Evolutionary conservation across 305 asterid species (phyloP), one percentile per base, ranked within the genome.

Genomic region (Plantago coronopus): DNA sequence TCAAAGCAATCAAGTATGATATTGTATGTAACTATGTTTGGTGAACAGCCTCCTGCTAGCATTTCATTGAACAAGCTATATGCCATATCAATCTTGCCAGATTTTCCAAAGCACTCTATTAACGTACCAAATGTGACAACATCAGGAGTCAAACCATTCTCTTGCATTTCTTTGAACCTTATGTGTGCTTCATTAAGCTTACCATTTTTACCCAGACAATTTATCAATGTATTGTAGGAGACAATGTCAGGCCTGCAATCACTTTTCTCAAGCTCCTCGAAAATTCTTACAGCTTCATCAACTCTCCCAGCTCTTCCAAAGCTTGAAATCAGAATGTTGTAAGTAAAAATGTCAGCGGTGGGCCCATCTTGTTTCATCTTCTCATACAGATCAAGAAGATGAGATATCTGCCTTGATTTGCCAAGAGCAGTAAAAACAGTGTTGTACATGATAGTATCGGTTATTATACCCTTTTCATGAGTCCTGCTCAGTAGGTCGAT

Each of bases 91-190:
- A 93, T 91, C 74, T 76, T 89, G 70, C 85, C 91, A 1, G 82
- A 77, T 82, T 89, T 93, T 4, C 96, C 99, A 80, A 93, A 93
- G 69, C 99, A 87, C 69, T 93, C 99, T 11, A 93, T 93, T 27
- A 93, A 65, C 4, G 96, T 89, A 62, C 99, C 89, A 57, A 86
- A 93, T 1, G 97, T 93, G 66, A 89, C 81, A 48, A 93, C 99
- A 76, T 93, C 97, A 3, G 97, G 97, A 74, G 82, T 85, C 78
- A 93, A 62, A 49, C 91, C 99, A 78, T 50, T 82, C 65, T 93
- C 98, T 68, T 79, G 88, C 97, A 93, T 89, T 69, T 93, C 97
- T 46, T 70, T 87, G 69, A 93, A 83, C 74, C 90, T 84, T 76
- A 89, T 67, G 76, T 93, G 99, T 0, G 97, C 99, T 73, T 93